Conservation (phyloP, 2,329 filamentous ascomycete genomes). For the Pseudocercospora fijiensis region DNA sequence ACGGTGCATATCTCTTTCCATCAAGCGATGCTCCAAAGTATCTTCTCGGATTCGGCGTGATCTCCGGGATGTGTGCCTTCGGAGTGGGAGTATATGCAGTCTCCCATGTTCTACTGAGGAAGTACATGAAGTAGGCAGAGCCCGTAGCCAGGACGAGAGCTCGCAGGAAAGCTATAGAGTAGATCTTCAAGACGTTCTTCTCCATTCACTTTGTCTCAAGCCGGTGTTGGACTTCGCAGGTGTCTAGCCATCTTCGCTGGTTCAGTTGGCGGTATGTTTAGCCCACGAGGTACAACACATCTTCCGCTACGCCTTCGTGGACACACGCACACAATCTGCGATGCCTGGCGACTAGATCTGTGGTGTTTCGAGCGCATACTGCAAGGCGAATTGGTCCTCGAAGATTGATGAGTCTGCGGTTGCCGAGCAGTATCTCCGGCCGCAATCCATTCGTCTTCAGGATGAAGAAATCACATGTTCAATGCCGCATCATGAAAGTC, state of each 20-base stretch:
- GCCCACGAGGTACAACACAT: not conserved
- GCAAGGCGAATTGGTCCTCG: not conserved
- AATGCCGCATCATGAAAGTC: not conserved
- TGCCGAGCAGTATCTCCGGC: not conserved
- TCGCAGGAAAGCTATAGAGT: not conserved
- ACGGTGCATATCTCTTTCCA: slow-evolving; percentile 41
- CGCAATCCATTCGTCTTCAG: not conserved
- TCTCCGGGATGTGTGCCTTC: slow-evolving; percentile 50
- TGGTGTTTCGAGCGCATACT: not conserved
- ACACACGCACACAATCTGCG: not conserved
- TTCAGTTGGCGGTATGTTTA: not conserved
- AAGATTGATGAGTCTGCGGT: not conserved
- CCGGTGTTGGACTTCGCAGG: not conserved
- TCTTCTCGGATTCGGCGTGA: slow-evolving; percentile 35
- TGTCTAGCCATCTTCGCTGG: not conserved
- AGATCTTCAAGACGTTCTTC: not conserved
- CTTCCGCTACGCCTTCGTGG: not conserved
- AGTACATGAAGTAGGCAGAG: slow-evolving; percentile 10
- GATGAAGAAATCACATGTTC: not conserved
- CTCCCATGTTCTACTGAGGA: slow-evolving; percentile 22
- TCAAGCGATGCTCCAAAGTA: slow-evolving; percentile 36
- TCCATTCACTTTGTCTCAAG: not conserved
- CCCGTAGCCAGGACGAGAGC: too few relatives aligned
- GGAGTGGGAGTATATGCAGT: slow-evolving; percentile 31
- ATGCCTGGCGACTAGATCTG: not conserved